Conservation (phyloP, 2,329 filamentous ascomycete genomes). For the Calycina herbarum region DNA sequence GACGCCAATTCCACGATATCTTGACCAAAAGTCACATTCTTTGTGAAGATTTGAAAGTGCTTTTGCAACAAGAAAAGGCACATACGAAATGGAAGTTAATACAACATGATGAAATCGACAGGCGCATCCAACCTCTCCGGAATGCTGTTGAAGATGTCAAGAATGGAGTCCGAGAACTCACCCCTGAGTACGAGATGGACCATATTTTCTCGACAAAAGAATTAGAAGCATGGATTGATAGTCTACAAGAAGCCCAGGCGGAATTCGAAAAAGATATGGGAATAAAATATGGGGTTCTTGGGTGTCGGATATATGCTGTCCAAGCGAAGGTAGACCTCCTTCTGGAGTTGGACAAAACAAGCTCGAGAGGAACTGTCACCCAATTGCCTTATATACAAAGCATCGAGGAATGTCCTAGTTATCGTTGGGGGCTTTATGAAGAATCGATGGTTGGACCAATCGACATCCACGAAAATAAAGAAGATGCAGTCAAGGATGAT, state of each 20-base stretch:
- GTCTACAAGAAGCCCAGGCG: background rate
- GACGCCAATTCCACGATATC: background rate
- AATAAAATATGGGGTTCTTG: background rate
- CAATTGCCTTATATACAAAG: background rate
- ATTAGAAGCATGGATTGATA: background rate
- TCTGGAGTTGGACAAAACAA: background rate
- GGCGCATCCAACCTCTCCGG: background rate
- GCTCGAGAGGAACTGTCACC: background rate
- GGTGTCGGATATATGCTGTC: background rate
- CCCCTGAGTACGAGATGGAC: background rate
- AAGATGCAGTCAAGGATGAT: background rate
- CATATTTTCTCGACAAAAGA: background rate
- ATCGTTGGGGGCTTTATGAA: background rate
- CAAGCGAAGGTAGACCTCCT: background rate
- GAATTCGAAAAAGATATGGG: background rate
- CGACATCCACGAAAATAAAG: background rate
- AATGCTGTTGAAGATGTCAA: background rate
- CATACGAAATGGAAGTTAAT: background rate
- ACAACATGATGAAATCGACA: background rate
- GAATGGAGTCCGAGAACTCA: background rate
- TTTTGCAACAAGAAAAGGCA: background rate
- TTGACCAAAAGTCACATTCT: background rate
- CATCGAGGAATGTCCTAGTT: too few relatives aligned
- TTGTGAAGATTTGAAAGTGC: background rate
- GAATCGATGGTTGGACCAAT: background rate